Conservation (phyloP, 495 filamentous ascomycete genomes). For the Xylaria venustula region DNA sequence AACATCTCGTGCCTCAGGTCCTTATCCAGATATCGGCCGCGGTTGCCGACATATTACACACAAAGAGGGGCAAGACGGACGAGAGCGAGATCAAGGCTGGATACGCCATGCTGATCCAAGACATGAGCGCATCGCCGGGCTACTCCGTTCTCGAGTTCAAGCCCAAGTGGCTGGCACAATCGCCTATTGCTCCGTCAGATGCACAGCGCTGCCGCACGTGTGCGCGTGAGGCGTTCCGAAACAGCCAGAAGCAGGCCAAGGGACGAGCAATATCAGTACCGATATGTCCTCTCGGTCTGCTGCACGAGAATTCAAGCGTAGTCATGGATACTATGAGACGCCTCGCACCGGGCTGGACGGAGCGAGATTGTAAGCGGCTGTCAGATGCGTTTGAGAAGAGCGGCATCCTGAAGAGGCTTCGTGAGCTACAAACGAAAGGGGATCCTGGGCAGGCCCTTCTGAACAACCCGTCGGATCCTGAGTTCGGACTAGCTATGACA, state of each 20-base stretch:
- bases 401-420: constrained; percentile 45
- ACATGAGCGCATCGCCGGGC: constrained; percentile 61
- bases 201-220: constrained; percentile 82
- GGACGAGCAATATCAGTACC: constrained; percentile 15
- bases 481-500: constrained; percentile 70
- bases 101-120: constrained; percentile 71
- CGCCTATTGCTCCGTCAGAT: constrained; percentile 66
- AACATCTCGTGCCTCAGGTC: constrained; percentile 60
- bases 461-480: constrained; percentile 25
- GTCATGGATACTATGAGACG: constrained; percentile 35
- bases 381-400: constrained; percentile 20
- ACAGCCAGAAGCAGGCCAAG: constrained; percentile 26
- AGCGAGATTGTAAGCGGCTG: constrained; percentile 17
- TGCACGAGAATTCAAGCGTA: constrained; percentile 30
- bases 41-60: constrained; percentile 34
- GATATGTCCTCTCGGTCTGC: constrained; percentile 39
- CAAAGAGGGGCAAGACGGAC: constrained; percentile 20
- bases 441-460: constrained; percentile 48
- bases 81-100: constrained; percentile 55
- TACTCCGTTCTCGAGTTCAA: constrained; percentile 75
- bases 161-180: constrained; percentile 90
- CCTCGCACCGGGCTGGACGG: constrained; percentile 30
- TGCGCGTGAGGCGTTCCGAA: constrained; percentile 65
- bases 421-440: constrained; percentile 45
- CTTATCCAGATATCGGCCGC: constrained; percentile 52